phyloP scores from a whole-genome alignment of 768 basidiomycete genomes.

The Lyophyllum semitale region DNA sequence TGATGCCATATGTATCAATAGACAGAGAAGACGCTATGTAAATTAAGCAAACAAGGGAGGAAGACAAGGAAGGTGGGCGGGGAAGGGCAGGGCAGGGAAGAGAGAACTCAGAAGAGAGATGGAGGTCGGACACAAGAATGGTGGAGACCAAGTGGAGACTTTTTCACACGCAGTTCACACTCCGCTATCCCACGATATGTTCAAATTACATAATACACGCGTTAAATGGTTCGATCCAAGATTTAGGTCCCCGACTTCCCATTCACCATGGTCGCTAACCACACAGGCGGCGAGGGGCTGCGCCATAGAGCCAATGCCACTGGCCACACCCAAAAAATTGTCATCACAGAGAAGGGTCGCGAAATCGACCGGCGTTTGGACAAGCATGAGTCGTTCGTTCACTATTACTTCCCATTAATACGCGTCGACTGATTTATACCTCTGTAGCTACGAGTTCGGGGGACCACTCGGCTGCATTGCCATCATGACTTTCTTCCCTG shows the following conservation, averaged over 20 bases:
- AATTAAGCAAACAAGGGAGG: slow-evolving; percentile 12
- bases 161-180: slow-evolving; percentile 5
- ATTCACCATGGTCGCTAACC: slow-evolving; percentile 18
- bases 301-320: slow-evolving; percentile 24
- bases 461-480: slow-evolving; percentile 88
- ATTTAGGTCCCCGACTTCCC: neutral
- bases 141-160: neutral
- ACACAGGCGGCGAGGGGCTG: slow-evolving; percentile 16
- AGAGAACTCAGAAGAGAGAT: no score
- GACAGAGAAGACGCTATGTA: slow-evolving; percentile 31
- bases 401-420: neutral
- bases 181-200: slow-evolving; percentile 5
- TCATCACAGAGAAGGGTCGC: slow-evolving; percentile 69
- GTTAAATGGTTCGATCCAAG: slow-evolving; percentile 18
- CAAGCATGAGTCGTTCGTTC: slow-evolving; percentile 60
- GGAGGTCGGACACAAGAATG: neutral
- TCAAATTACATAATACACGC: slow-evolving; percentile 6
- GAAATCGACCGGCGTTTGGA: slow-evolving; percentile 75
- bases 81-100: neutral
- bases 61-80: neutral
- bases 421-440: slow-evolving; percentile 4
- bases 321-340: slow-evolving; percentile 28
- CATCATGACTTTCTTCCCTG: slow-evolving; percentile 94
- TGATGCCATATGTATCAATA: slow-evolving; percentile 70
- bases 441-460: slow-evolving; percentile 88